Percentiles rank a stretch among this genome's conserved stretches.
Evolutionary conservation across 2,329 filamentous ascomycete genomes (phyloP).

Genomic region (Tolypocladium guangdongense): DNA sequence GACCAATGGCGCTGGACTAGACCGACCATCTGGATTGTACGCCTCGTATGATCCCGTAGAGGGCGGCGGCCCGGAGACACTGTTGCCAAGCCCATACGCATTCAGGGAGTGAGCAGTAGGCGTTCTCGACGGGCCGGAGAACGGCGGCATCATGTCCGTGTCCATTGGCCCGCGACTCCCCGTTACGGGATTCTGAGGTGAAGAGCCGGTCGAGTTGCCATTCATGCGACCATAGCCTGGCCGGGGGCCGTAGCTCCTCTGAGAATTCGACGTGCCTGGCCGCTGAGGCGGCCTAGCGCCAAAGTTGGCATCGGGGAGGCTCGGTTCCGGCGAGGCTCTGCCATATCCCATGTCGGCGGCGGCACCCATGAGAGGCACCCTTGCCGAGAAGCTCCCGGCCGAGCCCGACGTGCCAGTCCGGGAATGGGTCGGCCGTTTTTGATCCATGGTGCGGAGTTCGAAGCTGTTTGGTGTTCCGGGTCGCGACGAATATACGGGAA

Average conservation of each 20-base stretch:
- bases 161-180: constrained; percentile 19
- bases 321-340: constrained; percentile 24
- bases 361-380: constrained; percentile 49
- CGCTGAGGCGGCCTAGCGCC: constrained; percentile 17
- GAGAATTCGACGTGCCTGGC: constrained; percentile 24
- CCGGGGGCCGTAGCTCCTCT: constrained; percentile 17
- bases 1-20: constrained; percentile 21
- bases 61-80: constrained; percentile 12
- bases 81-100: constrained; percentile 16
- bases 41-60: constrained; percentile 14
- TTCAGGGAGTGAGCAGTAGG: constrained; percentile 9
- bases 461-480: constrained; percentile 42
- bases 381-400: constrained; percentile 49
- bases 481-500: constrained; percentile 52
- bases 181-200: constrained; percentile 11
- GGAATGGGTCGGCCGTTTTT: constrained; percentile 35
- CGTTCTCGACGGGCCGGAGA: constrained; percentile 21
- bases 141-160: constrained; percentile 15
- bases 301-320: constrained; percentile 17
- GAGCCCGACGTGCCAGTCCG: constrained; percentile 45
- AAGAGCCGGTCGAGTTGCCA: constrained; percentile 6
- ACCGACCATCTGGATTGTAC: constrained; percentile 20
- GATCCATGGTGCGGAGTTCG: constrained; percentile 42
- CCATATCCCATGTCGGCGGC: constrained; percentile 50
- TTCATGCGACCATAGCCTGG: constrained; percentile 7